Evolutionary conservation across 1,139 yeast species (phyloP).

Genomic region (Taiozyma sp.): DNA sequence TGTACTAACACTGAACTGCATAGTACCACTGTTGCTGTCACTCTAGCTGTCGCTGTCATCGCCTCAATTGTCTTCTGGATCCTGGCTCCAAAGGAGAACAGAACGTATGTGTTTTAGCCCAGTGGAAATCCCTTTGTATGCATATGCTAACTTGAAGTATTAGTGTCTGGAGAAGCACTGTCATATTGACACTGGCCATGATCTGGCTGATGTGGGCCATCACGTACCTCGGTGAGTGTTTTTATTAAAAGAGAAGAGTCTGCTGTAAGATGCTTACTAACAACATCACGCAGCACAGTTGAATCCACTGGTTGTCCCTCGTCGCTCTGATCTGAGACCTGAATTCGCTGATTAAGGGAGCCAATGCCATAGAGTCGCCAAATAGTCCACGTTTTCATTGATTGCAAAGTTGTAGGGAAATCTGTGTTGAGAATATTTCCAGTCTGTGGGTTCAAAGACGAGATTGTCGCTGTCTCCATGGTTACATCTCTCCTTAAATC

Average conservation of each 20-base stretch:
- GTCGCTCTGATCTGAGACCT: conserved; percentile 78
- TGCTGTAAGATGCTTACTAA: neutral
- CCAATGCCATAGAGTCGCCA: neutral
- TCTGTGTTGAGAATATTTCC: no score
- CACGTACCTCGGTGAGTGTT: conserved; percentile 53
- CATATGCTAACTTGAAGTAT: neutral
- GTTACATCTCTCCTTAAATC: no score
- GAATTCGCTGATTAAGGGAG: conserved; percentile 31
- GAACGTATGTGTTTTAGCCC: conserved; percentile 35
- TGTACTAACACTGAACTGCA: neutral
- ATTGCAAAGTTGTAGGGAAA: neutral
- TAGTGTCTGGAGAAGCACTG: conserved; percentile 88
- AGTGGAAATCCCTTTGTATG: no score
- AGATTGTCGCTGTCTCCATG: no score
- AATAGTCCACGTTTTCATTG: neutral
- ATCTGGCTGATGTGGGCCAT: conserved; percentile 95
- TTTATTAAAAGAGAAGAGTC: neutral
- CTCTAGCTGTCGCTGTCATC: conserved; percentile 55
- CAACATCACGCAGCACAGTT: conserved; percentile 37
- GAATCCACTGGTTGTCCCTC: conserved; percentile 80
- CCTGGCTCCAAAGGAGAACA: conserved; percentile 46
- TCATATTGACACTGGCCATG: conserved; percentile 78
- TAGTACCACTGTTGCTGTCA: conserved; percentile 53
- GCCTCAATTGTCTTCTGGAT: conserved; percentile 55
- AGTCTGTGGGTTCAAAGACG: neutral